phyloP scores from a whole-genome alignment of 1,284 basidiomycete species.

The Ceratobasidium sp. region DNA sequence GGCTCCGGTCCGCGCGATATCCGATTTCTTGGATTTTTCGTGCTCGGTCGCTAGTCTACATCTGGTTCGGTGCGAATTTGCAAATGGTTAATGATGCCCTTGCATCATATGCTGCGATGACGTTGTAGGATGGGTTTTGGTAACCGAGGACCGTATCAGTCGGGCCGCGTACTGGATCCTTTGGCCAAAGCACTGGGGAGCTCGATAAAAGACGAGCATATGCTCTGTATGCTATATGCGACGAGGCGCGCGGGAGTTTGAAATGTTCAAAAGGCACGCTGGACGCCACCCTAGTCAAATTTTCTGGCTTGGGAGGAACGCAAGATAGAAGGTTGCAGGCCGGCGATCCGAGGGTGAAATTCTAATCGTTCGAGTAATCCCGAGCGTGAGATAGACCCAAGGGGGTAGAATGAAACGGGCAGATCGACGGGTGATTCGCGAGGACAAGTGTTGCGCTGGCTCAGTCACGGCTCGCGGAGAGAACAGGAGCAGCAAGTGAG shows the following conservation, averaged over 20 bases:
- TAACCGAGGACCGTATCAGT: neutral
- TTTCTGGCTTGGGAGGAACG: neutral
- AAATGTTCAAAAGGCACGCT: too few relatives aligned
- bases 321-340: neutral
- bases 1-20: too few relatives aligned
- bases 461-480: slow-evolving; percentile 14
- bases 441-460: neutral
- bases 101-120: neutral
- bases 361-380: neutral
- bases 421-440: slow-evolving; percentile 2
- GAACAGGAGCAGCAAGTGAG: too few relatives aligned
- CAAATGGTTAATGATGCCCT: neutral
- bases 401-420: neutral
- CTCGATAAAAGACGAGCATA: neutral
- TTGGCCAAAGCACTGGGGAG: neutral
- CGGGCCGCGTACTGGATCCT: neutral
- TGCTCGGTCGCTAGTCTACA: too few relatives aligned
- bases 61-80: too few relatives aligned
- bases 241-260: too few relatives aligned
- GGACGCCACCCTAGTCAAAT: too few relatives aligned
- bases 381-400: neutral
- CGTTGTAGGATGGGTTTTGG: neutral
- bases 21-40: too few relatives aligned
- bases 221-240: too few relatives aligned
- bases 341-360: neutral